Evolutionary conservation across 2,329 filamentous ascomycete species (phyloP), one percentile per base, ranked within the genome.

Genomic region (Sarocladiaceae sp.): DNA sequence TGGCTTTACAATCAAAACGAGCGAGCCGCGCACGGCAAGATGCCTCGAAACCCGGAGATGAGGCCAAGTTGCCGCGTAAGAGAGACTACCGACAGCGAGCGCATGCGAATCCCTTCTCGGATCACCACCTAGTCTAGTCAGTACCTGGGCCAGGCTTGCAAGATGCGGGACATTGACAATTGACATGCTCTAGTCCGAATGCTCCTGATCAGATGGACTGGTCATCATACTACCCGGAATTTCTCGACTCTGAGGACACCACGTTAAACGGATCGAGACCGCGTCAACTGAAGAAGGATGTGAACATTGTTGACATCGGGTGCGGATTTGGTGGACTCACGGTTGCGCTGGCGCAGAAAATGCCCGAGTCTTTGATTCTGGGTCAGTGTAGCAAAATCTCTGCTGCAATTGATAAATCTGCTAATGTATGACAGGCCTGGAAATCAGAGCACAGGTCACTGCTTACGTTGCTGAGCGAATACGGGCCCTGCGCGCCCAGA

Each of bases 31-130:
- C 80, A 47, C 74, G 76, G 47, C 86, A 85, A 58, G 80, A 77
- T 54, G 72, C 40, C 40, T 11, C 40, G 15, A 43, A 33, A 72
- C 45, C 66, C 70, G 44, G 72, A 73, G 43, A 65, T 67, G 29
- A 76, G 50, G 66, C 79, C 6, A 75, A 80, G 55, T 68, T 96
- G 56, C 93, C 93, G 9, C 84, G 88, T 66, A 98, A 98, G 74
- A 91, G 86, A 69, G 95, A 93, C 69, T 98, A 95, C 64, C 81
- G 93, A 45, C 93, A 98, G 66, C 80, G 93, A 63, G 93, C 93
- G 29, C 93, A 98, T 68, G 93, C 93, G 50, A 98, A 98, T 69
- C 90, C 91, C 6, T 98, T 98, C 68, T 96, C 91, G 3, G 93
- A 98, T 58, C 93, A 98, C 70, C 72, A 79, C 47, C 72, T 98